A percentile compares a stretch with the other conserved stretches of the same genome.
phyloP scores from a whole-genome alignment of 2,329 filamentous ascomycete genomes.

The Claviceps spartinae region DNA sequence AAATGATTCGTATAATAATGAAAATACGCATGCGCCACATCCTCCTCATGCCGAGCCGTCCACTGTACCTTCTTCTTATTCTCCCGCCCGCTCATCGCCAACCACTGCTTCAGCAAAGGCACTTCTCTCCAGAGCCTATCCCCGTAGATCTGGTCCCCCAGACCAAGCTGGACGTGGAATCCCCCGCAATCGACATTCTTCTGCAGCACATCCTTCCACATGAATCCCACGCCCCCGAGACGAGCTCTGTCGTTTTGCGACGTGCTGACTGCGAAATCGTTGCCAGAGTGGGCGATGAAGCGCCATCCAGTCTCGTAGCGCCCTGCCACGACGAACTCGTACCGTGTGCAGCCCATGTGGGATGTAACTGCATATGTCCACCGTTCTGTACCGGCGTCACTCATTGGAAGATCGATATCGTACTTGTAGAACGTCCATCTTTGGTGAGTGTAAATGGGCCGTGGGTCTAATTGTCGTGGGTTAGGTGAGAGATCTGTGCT shows the following conservation, averaged over 20 bases:
- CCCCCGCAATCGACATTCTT: slow-evolving; percentile 94
- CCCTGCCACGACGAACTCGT: slow-evolving; percentile 91
- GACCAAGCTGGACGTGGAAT: slow-evolving; percentile 83
- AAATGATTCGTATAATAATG: slow-evolving; percentile 99
- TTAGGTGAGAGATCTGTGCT: slow-evolving; percentile 86
- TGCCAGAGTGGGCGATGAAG: slow-evolving; percentile 90
- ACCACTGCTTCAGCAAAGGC: slow-evolving; percentile 86
- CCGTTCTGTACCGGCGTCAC: slow-evolving; percentile 62
- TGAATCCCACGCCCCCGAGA: slow-evolving; percentile 79
- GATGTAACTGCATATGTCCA: slow-evolving; percentile 99
- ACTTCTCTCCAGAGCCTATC: slow-evolving; percentile 96
- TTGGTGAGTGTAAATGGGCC: slow-evolving; percentile 77
- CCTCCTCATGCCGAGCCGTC: slow-evolving; percentile 91
- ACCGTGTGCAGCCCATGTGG: slow-evolving; percentile 91
- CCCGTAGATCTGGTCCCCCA: slow-evolving; percentile 91
- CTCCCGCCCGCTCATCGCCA: slow-evolving; percentile 83
- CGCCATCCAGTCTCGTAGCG: slow-evolving; percentile 85
- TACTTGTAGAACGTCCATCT: slow-evolving; percentile 95
- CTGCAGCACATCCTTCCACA: slow-evolving; percentile 98
- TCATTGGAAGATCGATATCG: slow-evolving; percentile 81
- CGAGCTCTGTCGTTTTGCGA: slow-evolving; percentile 73
- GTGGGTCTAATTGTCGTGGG: slow-evolving; percentile 70
- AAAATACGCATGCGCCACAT: slow-evolving; percentile 92
- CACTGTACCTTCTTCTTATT: slow-evolving; percentile 80
- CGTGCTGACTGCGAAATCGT: slow-evolving; percentile 84